Evolutionary conservation across 129 eudicot genomes (phyloP).

Genomic region (Pulicaria dysenterica): DNA sequence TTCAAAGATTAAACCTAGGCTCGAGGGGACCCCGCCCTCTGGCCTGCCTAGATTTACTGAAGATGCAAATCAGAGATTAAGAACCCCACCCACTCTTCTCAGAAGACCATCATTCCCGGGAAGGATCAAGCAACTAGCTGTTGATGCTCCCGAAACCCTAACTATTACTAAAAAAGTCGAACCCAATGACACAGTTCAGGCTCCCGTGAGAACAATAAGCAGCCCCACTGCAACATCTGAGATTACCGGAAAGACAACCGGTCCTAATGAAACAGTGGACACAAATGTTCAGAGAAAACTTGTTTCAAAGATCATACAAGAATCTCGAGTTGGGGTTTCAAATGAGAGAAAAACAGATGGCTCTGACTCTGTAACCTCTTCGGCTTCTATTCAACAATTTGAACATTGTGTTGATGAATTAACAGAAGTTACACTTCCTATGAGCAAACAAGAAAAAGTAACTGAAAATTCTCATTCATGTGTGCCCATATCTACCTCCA

Average conservation of each 20-base stretch:
- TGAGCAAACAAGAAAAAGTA: slow-evolving; percentile 35
- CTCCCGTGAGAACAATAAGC: slow-evolving; percentile 8
- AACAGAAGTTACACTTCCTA: slow-evolving; percentile 29
- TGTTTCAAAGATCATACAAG: slow-evolving; percentile 45
- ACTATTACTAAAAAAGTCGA: slow-evolving; percentile 39
- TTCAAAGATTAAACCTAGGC: slow-evolving; percentile 71
- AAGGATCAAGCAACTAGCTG: slow-evolving; percentile 54
- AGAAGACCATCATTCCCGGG: slow-evolving; percentile 67
- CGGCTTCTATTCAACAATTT: slow-evolving; percentile 57
- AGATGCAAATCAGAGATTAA: slow-evolving; percentile 63
- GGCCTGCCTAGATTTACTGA: slow-evolving; percentile 47
- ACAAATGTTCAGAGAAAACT: slow-evolving; percentile 25
- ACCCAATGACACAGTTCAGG: slow-evolving; percentile 25
- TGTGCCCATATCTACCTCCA: neutral
- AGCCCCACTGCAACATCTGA: slow-evolving; percentile 23
- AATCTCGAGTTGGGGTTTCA: slow-evolving; percentile 42
- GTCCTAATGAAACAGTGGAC: slow-evolving; percentile 36
- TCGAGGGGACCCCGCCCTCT: slow-evolving; percentile 58
- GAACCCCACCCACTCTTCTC: slow-evolving; percentile 74
- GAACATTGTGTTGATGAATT: slow-evolving; percentile 56
- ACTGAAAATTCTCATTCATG: too few relatives aligned
- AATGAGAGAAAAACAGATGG: slow-evolving; percentile 54
- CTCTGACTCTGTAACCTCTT: slow-evolving; percentile 63
- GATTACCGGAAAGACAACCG: slow-evolving; percentile 19
- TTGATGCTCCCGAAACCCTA: slow-evolving; percentile 37